Conservation (phyloP, 2,329 filamentous ascomycete genomes). For the Hymenoscyphus scutula region DNA sequence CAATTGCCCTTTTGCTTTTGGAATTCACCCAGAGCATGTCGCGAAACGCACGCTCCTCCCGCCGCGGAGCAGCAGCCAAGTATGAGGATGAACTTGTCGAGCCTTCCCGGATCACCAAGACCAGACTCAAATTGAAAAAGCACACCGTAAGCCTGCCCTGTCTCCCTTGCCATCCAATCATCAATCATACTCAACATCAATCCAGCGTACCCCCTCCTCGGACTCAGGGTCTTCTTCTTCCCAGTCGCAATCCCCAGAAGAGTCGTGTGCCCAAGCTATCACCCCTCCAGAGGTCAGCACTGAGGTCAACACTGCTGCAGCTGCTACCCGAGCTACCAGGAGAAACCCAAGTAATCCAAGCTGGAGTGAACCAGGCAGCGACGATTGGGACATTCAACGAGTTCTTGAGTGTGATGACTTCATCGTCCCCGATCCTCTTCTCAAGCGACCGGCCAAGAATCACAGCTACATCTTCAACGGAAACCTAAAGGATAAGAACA, state of each 20-base stretch:
- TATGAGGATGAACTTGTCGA: not conserved
- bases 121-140: not conserved
- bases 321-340: not conserved
- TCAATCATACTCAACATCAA: not conserved
- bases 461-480: conserved; percentile 21
- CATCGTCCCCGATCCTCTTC: conserved; percentile 22
- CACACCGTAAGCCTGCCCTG: conserved; percentile 1
- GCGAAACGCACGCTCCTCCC: not conserved
- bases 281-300: not conserved
- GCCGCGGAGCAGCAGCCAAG: not conserved
- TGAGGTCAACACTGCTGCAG: not conserved
- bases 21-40: not conserved
- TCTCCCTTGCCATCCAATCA: not conserved
- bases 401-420: conserved; percentile 21
- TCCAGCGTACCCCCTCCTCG: not conserved
- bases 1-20: not conserved
- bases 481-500: conserved; percentile 22
- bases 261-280: not conserved
- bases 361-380: conserved; percentile 26
- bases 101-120: not conserved
- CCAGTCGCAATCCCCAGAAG: not conserved
- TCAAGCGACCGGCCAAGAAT: conserved; percentile 20
- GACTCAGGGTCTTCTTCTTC: not conserved
- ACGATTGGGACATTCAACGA: conserved; percentile 23
- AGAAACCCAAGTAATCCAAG: not conserved